phyloP scores from a whole-genome alignment of 768 basidiomycete genomes.

The Leucosporidium creatinivorum region DNA sequence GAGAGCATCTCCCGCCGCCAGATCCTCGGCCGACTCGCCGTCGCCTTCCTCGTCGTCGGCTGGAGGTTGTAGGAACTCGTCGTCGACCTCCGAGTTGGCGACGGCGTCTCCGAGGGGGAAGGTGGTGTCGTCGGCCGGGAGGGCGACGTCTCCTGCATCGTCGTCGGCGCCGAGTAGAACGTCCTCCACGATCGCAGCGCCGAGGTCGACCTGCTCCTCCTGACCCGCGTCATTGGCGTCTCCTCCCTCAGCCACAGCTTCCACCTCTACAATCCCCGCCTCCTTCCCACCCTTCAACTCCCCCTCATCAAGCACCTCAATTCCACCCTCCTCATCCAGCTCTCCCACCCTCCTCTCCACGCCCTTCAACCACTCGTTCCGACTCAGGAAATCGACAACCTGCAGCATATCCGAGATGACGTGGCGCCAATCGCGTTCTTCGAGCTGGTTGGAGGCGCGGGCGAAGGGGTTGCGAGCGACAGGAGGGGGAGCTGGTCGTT shows the following conservation, averaged over 20 bases:
- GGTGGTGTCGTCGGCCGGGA: no score
- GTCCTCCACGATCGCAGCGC: no score
- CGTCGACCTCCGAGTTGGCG: no score
- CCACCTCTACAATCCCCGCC: neutral
- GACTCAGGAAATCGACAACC: constrained; percentile 24
- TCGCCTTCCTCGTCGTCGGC: no score
- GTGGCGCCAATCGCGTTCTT: constrained; percentile 23
- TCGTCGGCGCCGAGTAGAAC: no score
- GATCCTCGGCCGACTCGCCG: no score
- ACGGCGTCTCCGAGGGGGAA: no score
- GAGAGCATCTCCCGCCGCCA: no score
- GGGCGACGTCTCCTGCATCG: no score
- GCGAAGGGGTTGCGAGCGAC: constrained; percentile 29
- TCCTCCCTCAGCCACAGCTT: neutral
- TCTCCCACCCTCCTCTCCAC: constrained; percentile 25
- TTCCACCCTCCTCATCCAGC: constrained; percentile 31
- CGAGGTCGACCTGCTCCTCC: neutral
- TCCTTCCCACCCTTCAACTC: neutral
- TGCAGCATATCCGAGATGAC: constrained; percentile 22
- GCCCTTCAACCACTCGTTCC: constrained; percentile 26
- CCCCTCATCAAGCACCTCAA: constrained; percentile 20
- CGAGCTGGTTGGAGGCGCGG: constrained; percentile 24
- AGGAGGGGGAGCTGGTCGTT: constrained; percentile 20
- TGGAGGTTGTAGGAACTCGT: no score
- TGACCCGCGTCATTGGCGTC: neutral